Evolutionary conservation across 106 monocot species (phyloP).

Genomic region (Dioscorea zingiberensis): DNA sequence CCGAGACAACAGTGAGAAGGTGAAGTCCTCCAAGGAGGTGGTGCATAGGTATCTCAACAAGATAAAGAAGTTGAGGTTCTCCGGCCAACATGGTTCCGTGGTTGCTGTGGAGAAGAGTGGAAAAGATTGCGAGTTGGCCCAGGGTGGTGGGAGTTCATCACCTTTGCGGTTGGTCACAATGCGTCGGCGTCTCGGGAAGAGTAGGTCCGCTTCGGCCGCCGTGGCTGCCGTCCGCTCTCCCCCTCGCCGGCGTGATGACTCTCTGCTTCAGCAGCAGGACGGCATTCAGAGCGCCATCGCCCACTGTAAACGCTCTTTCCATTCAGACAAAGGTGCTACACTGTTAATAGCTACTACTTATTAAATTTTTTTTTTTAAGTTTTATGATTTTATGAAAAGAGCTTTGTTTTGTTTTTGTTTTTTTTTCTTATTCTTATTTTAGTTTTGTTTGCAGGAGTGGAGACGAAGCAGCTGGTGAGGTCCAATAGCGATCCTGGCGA

Average conservation of each 20-base stretch:
- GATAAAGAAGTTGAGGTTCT: slow-evolving; percentile 40
- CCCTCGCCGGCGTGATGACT: slow-evolving; percentile 52
- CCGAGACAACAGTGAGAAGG: slow-evolving; percentile 38
- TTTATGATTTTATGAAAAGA: background rate
- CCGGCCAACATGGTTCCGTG: slow-evolving; percentile 8
- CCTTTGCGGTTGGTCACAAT: slow-evolving; percentile 22
- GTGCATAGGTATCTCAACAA: slow-evolving; percentile 58
- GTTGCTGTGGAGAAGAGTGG: background rate
- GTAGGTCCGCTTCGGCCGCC: slow-evolving; percentile 40
- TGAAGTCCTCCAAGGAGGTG: slow-evolving; percentile 25
- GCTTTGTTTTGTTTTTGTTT: too few relatives aligned
- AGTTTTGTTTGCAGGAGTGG: slow-evolving; percentile 9
- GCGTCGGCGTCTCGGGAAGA: slow-evolving; percentile 37
- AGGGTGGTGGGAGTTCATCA: slow-evolving; percentile 1
- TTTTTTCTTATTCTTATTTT: background rate
- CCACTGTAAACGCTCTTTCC: slow-evolving; percentile 80
- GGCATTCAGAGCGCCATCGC: slow-evolving; percentile 93
- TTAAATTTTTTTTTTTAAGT: too few relatives aligned
- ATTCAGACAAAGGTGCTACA: slow-evolving; percentile 19
- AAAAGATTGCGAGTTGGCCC: too few relatives aligned
- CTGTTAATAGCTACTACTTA: too few relatives aligned
- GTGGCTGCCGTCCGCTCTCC: slow-evolving; percentile 22
- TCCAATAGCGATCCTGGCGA: slow-evolving; percentile 56
- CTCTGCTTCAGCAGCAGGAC: slow-evolving; percentile 64
- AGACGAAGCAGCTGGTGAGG: slow-evolving; percentile 21